Base-by-base conservation (phyloP, 768 basidiomycete species). In the Fistulinella prunicolor region DNA sequence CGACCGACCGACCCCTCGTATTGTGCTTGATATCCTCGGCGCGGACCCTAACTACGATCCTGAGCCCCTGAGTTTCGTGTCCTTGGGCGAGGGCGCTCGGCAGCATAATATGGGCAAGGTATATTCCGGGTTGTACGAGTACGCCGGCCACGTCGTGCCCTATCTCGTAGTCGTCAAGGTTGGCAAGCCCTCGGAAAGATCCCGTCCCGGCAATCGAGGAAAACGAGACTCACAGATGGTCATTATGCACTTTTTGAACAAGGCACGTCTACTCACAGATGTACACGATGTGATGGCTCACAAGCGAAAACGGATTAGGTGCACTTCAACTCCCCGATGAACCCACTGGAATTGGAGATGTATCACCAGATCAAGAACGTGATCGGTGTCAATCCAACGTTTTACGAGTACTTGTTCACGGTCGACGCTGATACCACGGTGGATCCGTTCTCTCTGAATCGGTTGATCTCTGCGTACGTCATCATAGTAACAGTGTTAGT, bases 341-440 rank as follows among this genome's bases (percentile, higher is more conserved):
- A 88, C 61, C 96, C 96, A 1, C 70, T 95, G 53, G 96, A 99
- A 70, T 71, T 99, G 44, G 96, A 99, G 73, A 95, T 99, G 74
- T 98, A 94, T 64, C 96, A 98, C 66, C 96, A 99, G 69, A 94
- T 98, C 78, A 93, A 97, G 80, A 99, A 99, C 61, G 94, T 98
- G 45, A 97, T 99, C 59, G 96, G 96, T 68, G 93, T 99, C 61
- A 96, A 99, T 69, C 96, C 95, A 3, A 86, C 92, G 0, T 97
- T 98, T 72, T 99, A 98, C 70, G 96, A 98, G 70, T 97, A 94
- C 60, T 56, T 94, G 51, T 88, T 95, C 72, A 93, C 83, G 65
- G 82, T 96, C 35, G 93, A 96, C 69, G 93, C 94, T 53, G 93
- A 96, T 77, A 99, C 96, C 2, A 89, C 87, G 9, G 94, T 95